phyloP scores from a whole-genome alignment of 2,329 filamentous ascomycete genomes.

The Tolypocladium ovalisporum region DNA sequence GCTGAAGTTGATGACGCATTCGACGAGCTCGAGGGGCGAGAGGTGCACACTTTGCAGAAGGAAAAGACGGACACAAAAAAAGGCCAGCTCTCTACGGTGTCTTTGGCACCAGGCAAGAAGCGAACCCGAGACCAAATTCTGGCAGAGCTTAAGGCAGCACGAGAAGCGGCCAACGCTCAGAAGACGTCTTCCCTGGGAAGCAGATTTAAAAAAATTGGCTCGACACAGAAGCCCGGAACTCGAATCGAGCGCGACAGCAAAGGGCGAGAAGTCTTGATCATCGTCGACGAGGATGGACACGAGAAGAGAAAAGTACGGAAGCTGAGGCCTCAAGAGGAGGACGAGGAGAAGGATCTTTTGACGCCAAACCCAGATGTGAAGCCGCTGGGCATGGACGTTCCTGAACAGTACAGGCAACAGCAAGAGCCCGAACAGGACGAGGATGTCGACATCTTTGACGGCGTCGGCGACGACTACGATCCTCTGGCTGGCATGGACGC shows the following conservation, averaged over 20 bases:
- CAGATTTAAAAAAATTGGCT: slow-evolving; percentile 55
- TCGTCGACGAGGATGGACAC: slow-evolving; percentile 54
- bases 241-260: slow-evolving; percentile 51
- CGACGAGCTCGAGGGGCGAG: slow-evolving; percentile 42
- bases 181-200: slow-evolving; percentile 41
- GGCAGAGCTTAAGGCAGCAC: slow-evolving; percentile 53
- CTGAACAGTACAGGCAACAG: slow-evolving; percentile 42
- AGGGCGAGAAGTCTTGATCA: slow-evolving; percentile 53
- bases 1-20: slow-evolving; percentile 52
- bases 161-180: slow-evolving; percentile 47
- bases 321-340: slow-evolving; percentile 27
- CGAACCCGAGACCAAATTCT: slow-evolving; percentile 55
- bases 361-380: slow-evolving; percentile 44
- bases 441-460: slow-evolving; percentile 55
- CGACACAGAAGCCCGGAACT: slow-evolving; percentile 38
- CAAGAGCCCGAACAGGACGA: slow-evolving; percentile 38
- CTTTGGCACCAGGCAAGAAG: slow-evolving; percentile 45
- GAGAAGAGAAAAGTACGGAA: slow-evolving; percentile 56
- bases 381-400: slow-evolving; percentile 55
- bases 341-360: slow-evolving; percentile 31
- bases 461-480: slow-evolving; percentile 56
- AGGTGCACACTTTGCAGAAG: slow-evolving; percentile 41
- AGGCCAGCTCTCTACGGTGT: slow-evolving; percentile 45
- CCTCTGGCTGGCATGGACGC: slow-evolving; percentile 48
- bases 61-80: slow-evolving; percentile 45